phyloP scores from a whole-genome alignment of 805 yeast genomes.

The Scheffersomyces coipomensis region DNA sequence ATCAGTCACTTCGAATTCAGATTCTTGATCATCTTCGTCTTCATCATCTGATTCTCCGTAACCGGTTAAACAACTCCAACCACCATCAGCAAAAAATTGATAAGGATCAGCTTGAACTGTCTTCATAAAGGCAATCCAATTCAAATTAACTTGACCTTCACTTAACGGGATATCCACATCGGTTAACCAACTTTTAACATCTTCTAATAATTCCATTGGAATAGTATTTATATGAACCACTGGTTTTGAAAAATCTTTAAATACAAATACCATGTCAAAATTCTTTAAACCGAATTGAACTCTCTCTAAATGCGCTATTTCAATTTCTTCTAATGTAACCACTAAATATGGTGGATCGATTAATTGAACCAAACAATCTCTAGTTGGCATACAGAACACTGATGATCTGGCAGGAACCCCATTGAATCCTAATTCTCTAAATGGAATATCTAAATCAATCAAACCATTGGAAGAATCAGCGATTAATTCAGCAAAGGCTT shows the following conservation, averaged over 20 bases:
- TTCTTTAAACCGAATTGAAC: slow-evolving; percentile 96
- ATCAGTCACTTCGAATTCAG: slow-evolving; percentile 65
- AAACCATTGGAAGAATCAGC: slow-evolving; percentile 83
- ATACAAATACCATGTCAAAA: slow-evolving; percentile 94
- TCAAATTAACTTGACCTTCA: slow-evolving; percentile 93
- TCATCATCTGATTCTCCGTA: slow-evolving; percentile 73
- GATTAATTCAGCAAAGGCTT: slow-evolving; percentile 83
- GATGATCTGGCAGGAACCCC: slow-evolving; percentile 97
- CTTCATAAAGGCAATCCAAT: slow-evolving; percentile 95
- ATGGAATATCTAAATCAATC: slow-evolving; percentile 88
- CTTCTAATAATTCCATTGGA: slow-evolving; percentile 89
- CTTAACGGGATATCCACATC: slow-evolving; percentile 94
- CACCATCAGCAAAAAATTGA: slow-evolving; percentile 90
- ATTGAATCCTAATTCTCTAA: slow-evolving; percentile 92
- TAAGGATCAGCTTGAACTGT: slow-evolving; percentile 90
- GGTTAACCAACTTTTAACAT: slow-evolving; percentile 94
- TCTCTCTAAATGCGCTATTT: slow-evolving; percentile 93
- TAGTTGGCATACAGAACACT: slow-evolving; percentile 92
- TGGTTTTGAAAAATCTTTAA: slow-evolving; percentile 83
- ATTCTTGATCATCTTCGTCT: slow-evolving; percentile 66
- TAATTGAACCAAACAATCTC: slow-evolving; percentile 93
- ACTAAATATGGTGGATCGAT: slow-evolving; percentile 95
- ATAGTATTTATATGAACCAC: slow-evolving; percentile 93
- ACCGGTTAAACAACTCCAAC: slow-evolving; percentile 92
- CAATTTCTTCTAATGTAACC: slow-evolving; percentile 86